phyloP scores from a whole-genome alignment of 768 basidiomycete genomes.

The Dacryopinax primogenitus region DNA sequence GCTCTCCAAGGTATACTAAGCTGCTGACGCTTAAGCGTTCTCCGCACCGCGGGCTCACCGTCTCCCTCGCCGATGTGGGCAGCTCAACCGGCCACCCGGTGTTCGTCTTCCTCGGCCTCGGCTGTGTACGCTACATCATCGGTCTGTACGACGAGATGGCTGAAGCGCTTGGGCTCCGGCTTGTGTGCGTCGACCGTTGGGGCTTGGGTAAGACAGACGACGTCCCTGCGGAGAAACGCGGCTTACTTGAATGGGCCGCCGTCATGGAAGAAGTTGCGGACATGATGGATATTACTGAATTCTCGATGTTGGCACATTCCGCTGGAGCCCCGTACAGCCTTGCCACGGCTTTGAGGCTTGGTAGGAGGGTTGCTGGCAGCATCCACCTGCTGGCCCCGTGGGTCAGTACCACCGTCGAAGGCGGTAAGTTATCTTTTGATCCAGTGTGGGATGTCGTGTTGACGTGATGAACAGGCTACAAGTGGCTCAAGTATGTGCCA shows the following conservation, averaged over 20 bases:
- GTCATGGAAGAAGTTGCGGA: constrained; percentile 87
- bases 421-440: constrained; percentile 41
- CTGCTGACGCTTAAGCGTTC: constrained; percentile 64
- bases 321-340: constrained; percentile 92
- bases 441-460: constrained; percentile 15
- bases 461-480: constrained; percentile 55
- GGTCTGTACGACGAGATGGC: constrained; percentile 96
- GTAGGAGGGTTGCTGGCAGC: constrained; percentile 65
- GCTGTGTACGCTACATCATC: constrained; percentile 88
- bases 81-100: constrained; percentile 74
- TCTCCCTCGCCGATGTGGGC: constrained; percentile 91
- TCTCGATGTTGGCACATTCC: constrained; percentile 87
- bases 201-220: constrained; percentile 80
- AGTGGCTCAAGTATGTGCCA: constrained; percentile 94
- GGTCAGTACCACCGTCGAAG: constrained; percentile 77
- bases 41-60: constrained; percentile 67
- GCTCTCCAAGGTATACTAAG: constrained; percentile 73
- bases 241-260: constrained; percentile 79
- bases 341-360: constrained; percentile 66
- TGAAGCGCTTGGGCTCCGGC: constrained; percentile 63
- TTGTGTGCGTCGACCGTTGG: constrained; percentile 97
- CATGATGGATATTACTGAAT: constrained; percentile 57
- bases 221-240: constrained; percentile 43
- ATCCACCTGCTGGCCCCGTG: constrained; percentile 87
- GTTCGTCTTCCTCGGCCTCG: constrained; percentile 82